These are phyloP conservation scores for Coix lacrymajobi DNA, from an alignment of 176 grass and related monocot species.

Conservation along the genomic window DNA sequence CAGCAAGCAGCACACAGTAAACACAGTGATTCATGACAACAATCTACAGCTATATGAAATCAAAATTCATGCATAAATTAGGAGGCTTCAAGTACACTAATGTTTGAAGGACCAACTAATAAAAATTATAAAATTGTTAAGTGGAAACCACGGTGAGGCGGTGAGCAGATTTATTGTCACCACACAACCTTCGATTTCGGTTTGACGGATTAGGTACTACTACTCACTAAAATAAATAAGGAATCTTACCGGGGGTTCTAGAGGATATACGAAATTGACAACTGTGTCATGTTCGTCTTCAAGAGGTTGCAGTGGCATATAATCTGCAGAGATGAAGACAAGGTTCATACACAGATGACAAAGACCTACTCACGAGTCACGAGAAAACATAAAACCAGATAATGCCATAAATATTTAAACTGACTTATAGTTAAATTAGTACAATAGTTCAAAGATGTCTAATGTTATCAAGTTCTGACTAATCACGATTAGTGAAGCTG, in stretches of 20 bases:
- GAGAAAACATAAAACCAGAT: neutral
- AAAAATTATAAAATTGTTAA: slow-evolving; percentile 1
- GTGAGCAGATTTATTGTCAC: neutral
- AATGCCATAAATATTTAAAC: slow-evolving; percentile 1
- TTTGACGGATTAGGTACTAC: neutral
- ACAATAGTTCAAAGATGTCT: neutral
- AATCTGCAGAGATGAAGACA: slow-evolving; percentile 39
- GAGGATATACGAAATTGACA: slow-evolving; percentile 81
- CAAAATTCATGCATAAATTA: neutral
- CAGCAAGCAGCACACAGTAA: slow-evolving; percentile 22
- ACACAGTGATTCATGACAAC: neutral
- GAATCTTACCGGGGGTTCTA: slow-evolving; percentile 75
- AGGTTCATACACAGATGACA: neutral
- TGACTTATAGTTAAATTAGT: neutral
- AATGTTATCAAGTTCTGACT: no score
- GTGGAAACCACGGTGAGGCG: neutral
- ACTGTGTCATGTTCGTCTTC: slow-evolving; percentile 78
- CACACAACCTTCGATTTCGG: neutral
- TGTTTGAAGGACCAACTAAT: neutral
- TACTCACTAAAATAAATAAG: slow-evolving; percentile 1
- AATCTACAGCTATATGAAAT: slow-evolving; percentile 6
- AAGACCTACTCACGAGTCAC: neutral
- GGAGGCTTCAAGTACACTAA: neutral
- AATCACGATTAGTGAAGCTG: no score
- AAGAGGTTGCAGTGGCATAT: slow-evolving; percentile 58